Evolutionary conservation across 139 green algal genomes (phyloP), one percentile per base, ranked within the genome.

Genomic region (Desmodesmus armatus): DNA sequence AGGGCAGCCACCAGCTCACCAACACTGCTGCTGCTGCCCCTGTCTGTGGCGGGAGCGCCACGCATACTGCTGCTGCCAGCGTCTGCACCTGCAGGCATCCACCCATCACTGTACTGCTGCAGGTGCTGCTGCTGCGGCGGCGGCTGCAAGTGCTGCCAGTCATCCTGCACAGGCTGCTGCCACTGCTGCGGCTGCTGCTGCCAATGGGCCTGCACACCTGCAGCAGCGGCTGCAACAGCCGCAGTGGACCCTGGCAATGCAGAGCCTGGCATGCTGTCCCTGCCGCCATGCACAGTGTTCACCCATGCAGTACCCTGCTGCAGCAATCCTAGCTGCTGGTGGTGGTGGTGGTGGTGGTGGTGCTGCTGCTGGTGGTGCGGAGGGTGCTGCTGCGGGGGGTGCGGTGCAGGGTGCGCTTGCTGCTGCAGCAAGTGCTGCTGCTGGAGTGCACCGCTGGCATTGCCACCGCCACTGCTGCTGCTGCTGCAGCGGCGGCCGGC

Each of bases 1-100:
- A 79, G 29, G 11, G 73, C 73, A 67, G 73, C 35, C 29, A 67
- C 53, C 31, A 69, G 73, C 17, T 67, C 76, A 43, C 17, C 37
- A 7, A 82, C 76, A 58, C 76, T 82, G 29, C 11, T 21, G 66
- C 35, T 13, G 5, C 66, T 60, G 70, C 29, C 19, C 23, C 40
- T 78, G 23, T 47, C 3, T 62, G 41, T 25, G 33, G 37, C 25
- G 35, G 70, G 3, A 5, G 19, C 23, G 15, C 39, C 19, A 25
- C 11, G 25, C 41, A 60, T 44, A 17, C 37, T 58, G 37, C 69
- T 77, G 47, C 72, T 44, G 29, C 44, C 6, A n/a, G 66, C 35
- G 43, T 33, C 15, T 49, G 66, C 15, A 0, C n/a, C 5, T 35
- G 4, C 66, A 49, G 66, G 66, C 15, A 7, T 49, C 0, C 27